Percentiles rank a stretch among this genome's conserved stretches.
Evolutionary conservation across 2,329 filamentous ascomycete species (phyloP).

Genomic region (Penicillium palitans): DNA sequence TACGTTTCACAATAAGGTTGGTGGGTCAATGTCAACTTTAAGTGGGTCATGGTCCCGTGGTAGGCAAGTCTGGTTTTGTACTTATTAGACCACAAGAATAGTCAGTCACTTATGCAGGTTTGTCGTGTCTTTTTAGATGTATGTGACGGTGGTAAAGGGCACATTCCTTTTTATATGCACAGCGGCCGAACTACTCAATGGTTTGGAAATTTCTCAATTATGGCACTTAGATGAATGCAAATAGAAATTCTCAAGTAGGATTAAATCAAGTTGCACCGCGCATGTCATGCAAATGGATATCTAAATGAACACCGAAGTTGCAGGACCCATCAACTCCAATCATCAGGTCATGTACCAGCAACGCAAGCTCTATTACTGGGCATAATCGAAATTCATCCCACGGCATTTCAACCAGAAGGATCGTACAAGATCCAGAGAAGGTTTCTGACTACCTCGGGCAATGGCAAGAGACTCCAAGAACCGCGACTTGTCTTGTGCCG

Average conservation of each 20-base stretch:
- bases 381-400: constrained; percentile 44
- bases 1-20: too few species aligned
- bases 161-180: neutral
- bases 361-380: constrained; percentile 24
- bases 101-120: too few species aligned
- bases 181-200: neutral
- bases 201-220: neutral
- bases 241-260: neutral
- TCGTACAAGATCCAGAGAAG: constrained; percentile 42
- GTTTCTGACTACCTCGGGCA: constrained; percentile 39
- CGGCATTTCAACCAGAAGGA: constrained; percentile 49
- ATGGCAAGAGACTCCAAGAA: constrained; percentile 44
- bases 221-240: neutral
- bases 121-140: too few species aligned
- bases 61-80: too few species aligned
- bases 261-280: constrained; percentile 2
- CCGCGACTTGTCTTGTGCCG: constrained; percentile 41
- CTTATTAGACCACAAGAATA: too few species aligned
- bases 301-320: constrained; percentile 11
- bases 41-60: too few species aligned
- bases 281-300: constrained; percentile 16
- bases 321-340: constrained; percentile 15
- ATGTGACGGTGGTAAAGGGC: too few species aligned
- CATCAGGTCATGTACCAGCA: constrained; percentile 7
- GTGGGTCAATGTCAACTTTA: too few species aligned